Base-by-base conservation (phyloP, 129 eudicot species). In the Dittrichia graveolens region DNA sequence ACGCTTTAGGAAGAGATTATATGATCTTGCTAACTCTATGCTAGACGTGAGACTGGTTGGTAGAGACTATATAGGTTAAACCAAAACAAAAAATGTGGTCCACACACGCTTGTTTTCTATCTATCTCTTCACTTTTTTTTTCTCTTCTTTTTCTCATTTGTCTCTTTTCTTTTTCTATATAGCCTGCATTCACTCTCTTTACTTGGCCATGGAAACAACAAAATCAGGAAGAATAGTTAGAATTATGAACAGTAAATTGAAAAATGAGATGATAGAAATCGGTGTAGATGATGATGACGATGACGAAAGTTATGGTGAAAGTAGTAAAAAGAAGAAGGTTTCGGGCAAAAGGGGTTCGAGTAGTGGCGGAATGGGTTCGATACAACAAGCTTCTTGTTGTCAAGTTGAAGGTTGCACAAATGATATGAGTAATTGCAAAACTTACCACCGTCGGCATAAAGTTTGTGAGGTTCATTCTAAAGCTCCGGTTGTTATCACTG, bases 391-490 rank as follows among this genome's bases (percentile, higher is more conserved):
- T 61, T 72, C 84, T 61, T 72, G 66, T 64, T 92, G 98, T 47
- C 98, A 92, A 73, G 90, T 86, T 46, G 96, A 83, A 67, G 78
- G 83, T 67, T 92, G 98, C 81, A 76, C 69, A 0, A 77, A 79
- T 35, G 86, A 92, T 68, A 76, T 92, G 91, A 80, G 73, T 46
- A 77, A 80, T 69, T 91, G 92, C 73, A 89, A 85, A 79, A 64
- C 83, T 0, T 92, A 92, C 74, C 95, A 92, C 66, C 90, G 96
- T 31, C 79, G 98, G 24, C 98, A 92, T 80, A 92, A 87, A 82
- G 98, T 92, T 35, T 92, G 98, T 55, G 91, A 81, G 61, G 39
- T 60, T 76, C 98, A 92, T 81, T 86, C 98, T 15, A 92, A 92
- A 69, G 89, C 91, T 75, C 80, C 95, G 4, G 73, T 83, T 39